Evolutionary conservation across 106 monocot species (phyloP).

Genomic region (Acorus gramineus): DNA sequence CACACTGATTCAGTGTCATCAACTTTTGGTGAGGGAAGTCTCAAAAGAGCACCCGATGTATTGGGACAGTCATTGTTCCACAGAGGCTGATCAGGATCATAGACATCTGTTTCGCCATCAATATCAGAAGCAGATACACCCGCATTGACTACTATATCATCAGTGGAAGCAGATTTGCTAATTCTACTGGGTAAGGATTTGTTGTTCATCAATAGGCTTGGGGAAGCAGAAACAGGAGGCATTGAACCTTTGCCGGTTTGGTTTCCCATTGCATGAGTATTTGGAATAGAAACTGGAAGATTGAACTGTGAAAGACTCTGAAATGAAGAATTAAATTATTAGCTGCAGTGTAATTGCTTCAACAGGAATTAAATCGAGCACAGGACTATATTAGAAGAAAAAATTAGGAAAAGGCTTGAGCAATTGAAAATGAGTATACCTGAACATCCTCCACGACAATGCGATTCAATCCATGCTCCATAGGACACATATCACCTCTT

Average conservation of each 20-base stretch:
- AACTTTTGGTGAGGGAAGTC: conserved; percentile 36
- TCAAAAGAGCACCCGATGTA: conserved; percentile 37
- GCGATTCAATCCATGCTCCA: conserved; percentile 96
- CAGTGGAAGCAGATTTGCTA: conserved; percentile 32
- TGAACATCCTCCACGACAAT: conserved; percentile 99
- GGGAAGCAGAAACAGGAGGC: conserved; percentile 18
- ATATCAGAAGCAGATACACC: conserved; percentile 17
- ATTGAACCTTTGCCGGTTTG: conserved; percentile 38
- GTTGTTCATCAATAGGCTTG: conserved; percentile 20
- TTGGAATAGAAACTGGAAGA: conserved; percentile 75
- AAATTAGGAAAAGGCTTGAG: neutral
- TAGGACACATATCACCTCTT: conserved; percentile 98
- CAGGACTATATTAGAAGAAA: neutral
- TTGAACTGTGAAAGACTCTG: conserved; percentile 98
- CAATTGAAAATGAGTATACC: conserved; percentile 18
- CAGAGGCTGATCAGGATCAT: conserved; percentile 97
- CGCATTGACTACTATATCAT: conserved; percentile 25
- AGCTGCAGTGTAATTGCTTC: neutral
- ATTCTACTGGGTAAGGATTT: conserved; percentile 36
- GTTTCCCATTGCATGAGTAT: conserved; percentile 27
- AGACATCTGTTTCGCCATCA: conserved; percentile 78
- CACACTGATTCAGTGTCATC: conserved; percentile 31
- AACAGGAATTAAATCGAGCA: neutral
- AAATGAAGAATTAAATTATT: neutral
- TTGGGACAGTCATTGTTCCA: conserved; percentile 56